A percentile compares a stretch with the other conserved stretches of the same genome.
Conservation (phyloP, 371 early-diverging fungal genomes). For the Amoeboaphelidium occidentale region DNA sequence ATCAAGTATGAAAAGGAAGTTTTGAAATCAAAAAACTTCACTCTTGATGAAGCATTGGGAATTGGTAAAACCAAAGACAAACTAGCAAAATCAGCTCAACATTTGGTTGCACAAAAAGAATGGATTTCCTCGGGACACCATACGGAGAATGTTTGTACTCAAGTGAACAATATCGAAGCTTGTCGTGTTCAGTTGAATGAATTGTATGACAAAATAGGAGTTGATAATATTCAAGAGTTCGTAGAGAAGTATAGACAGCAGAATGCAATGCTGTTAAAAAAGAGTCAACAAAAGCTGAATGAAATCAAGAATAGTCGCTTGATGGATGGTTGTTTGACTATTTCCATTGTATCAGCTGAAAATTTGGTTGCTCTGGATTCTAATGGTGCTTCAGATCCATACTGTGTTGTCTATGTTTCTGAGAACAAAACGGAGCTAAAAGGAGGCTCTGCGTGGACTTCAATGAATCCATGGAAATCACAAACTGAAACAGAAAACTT, state of each 20-base stretch:
- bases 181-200: background rate
- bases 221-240: background rate
- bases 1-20: background rate
- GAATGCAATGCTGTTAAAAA: background rate
- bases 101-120: background rate
- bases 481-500: too few species aligned
- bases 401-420: background rate
- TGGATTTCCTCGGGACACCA: background rate
- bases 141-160: background rate
- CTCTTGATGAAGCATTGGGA: background rate
- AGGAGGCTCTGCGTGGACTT: too few species aligned
- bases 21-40: background rate
- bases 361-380: background rate
- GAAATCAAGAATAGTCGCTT: too few species aligned
- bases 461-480: too few species aligned
- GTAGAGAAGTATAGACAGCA: too few species aligned
- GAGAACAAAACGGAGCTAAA: background rate
- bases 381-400: background rate
- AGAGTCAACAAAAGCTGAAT: background rate
- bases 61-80: too few species aligned
- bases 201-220: background rate
- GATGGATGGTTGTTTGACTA: background rate
- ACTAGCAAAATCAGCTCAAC: too few species aligned
- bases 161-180: background rate
- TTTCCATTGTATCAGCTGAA: background rate